These are phyloP conservation scores for Ordospora pajunii DNA, from an alignment of 371 early-diverging fungal species.

Conservation along the genomic window DNA sequence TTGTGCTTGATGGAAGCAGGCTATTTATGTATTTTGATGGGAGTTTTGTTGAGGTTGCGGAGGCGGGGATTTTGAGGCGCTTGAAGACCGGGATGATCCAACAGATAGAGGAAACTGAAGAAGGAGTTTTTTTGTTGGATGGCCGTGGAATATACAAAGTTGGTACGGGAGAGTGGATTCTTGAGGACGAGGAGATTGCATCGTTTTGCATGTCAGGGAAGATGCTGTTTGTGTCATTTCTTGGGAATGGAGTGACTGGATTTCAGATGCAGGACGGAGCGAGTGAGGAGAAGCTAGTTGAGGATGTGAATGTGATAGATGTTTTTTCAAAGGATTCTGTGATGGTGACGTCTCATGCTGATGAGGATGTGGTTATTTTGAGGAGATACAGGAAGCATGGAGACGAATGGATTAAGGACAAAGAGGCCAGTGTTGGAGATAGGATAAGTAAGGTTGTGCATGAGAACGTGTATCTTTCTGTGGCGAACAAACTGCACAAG, in stretches of 20 bases:
- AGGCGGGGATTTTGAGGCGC: background rate
- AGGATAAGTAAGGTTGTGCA: background rate
- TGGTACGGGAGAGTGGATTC: background rate
- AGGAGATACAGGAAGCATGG: background rate
- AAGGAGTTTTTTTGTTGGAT: background rate
- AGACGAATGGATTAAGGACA: background rate
- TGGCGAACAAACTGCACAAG: background rate
- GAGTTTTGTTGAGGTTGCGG: background rate
- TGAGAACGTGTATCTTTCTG: background rate
- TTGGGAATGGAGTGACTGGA: background rate
- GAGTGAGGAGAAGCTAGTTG: background rate
- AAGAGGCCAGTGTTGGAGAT: background rate
- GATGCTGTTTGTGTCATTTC: background rate
- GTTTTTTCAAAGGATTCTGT: background rate
- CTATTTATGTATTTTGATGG: background rate
- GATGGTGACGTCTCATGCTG: background rate
- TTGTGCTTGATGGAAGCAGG: background rate
- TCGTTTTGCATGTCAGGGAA: background rate
- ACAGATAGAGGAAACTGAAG: slow-evolving; percentile 1
- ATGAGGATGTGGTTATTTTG: background rate
- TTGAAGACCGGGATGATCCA: background rate
- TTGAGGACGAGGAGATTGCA: background rate
- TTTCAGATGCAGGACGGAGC: slow-evolving; percentile 9
- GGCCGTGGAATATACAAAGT: background rate
- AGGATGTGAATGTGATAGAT: background rate